Percentiles rank a stretch among this genome's conserved stretches.
Conservation (phyloP, 371 early-diverging fungal genomes). For the Rhizopus microsporus region DNA sequence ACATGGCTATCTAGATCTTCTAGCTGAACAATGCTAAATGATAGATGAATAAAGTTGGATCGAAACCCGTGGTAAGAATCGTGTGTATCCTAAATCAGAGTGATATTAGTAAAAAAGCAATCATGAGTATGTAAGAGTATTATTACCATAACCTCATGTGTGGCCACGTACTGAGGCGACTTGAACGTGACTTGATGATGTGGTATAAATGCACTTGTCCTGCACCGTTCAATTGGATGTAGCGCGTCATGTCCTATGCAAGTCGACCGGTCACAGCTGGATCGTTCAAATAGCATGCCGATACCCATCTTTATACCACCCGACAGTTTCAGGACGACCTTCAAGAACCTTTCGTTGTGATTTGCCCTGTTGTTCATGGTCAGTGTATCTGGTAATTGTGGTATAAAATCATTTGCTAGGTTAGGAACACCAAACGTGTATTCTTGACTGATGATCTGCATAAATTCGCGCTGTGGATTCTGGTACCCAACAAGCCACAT, state of each 20-base stretch:
- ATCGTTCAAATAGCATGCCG: constrained; percentile 43
- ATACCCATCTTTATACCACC: constrained; percentile 53
- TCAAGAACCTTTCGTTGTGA: constrained; percentile 23
- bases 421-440: constrained; percentile 52
- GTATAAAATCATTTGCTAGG: constrained; percentile 20
- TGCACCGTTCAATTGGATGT: constrained; percentile 13
- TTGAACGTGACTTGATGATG: constrained; percentile 47
- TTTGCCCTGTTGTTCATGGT: neutral
- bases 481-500: constrained; percentile 40
- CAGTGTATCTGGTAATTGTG: constrained; percentile 12
- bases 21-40: constrained; percentile 49
- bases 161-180: constrained; percentile 34
- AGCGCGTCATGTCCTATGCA: neutral
- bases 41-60: constrained; percentile 61
- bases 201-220: constrained; percentile 28
- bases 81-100: constrained; percentile 27
- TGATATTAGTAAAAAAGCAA: neutral
- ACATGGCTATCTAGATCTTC: neutral
- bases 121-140: neutral
- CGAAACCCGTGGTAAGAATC: constrained; percentile 74
- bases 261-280: neutral
- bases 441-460: constrained; percentile 52
- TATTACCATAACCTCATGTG: constrained; percentile 37
- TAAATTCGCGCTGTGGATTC: constrained; percentile 44
- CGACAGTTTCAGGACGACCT: constrained; percentile 41